A percentile compares a stretch with the other conserved stretches of the same genome.
Conservation (phyloP, 1,284 basidiomycete species). For the Leccinum griseonigrum region DNA sequence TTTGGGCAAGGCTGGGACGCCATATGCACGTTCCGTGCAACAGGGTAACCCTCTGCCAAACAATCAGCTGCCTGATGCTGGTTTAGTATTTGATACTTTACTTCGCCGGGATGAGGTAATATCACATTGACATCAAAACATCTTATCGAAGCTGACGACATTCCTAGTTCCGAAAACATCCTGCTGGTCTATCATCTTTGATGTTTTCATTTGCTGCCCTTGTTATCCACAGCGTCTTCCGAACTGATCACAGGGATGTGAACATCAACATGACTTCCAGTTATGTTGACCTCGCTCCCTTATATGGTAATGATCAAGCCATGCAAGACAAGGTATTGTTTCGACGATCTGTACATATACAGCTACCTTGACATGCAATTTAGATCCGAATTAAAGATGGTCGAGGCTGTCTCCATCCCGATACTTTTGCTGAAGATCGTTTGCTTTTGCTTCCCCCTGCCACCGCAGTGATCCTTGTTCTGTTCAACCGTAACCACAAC, state of each 20-base stretch:
- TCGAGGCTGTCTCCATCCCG: constrained; percentile 63
- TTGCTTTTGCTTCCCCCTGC: constrained; percentile 80
- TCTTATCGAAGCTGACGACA: neutral
- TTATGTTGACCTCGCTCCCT: constrained; percentile 80
- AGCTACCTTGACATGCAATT: constrained; percentile 7
- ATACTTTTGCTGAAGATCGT: constrained; percentile 75
- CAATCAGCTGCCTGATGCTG: constrained; percentile 72
- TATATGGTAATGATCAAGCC: constrained; percentile 72
- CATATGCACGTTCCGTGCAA: constrained; percentile 81
- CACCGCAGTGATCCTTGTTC: constrained; percentile 66
- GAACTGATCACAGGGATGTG: constrained; percentile 61
- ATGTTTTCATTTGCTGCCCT: constrained; percentile 83
- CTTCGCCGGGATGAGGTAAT: constrained; percentile 35
- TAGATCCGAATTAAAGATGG: constrained; percentile 55
- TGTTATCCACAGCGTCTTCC: constrained; percentile 81
- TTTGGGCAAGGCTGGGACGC: constrained; percentile 70
- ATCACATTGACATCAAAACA: neutral
- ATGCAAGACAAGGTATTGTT: constrained; percentile 53
- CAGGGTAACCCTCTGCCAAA: constrained; percentile 59
- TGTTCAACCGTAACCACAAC: constrained; percentile 87
- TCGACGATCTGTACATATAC: neutral
- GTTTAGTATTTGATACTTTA: constrained; percentile 70
- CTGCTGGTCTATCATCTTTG: constrained; percentile 71
- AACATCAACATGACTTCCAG: constrained; percentile 84
- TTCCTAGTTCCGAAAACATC: constrained; percentile 67